Evolutionary conservation across 129 eudicot genomes (phyloP).

Genomic region (Mikania micrantha): DNA sequence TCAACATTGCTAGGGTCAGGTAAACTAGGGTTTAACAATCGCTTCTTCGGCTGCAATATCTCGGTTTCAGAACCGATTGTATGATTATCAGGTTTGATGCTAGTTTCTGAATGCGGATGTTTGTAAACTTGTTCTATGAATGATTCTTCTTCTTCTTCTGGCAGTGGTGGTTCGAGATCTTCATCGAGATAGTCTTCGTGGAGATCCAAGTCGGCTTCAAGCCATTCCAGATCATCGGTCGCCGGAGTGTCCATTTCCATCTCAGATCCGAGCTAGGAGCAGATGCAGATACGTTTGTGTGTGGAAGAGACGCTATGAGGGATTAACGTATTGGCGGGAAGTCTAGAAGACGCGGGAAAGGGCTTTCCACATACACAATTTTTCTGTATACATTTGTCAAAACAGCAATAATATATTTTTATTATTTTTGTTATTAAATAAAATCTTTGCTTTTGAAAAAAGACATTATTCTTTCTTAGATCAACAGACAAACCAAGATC

Average conservation of each 20-base stretch:
- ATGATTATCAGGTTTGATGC: conserved; percentile 19
- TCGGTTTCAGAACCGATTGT: conserved; percentile 1
- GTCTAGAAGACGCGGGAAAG: conserved; percentile 11
- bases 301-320: background rate
- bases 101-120: conserved; percentile 12
- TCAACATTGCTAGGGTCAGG: background rate
- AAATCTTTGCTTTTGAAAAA: too few species aligned
- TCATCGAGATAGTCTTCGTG: conserved; percentile 43
- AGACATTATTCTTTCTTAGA: too few species aligned
- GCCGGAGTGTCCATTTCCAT: conserved; percentile 48
- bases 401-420: too few species aligned
- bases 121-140: conserved; percentile 7
- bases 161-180: conserved; percentile 31
- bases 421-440: too few species aligned
- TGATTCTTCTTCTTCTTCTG: background rate
- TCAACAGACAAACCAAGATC: too few species aligned
- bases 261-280: background rate
- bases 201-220: conserved; percentile 54
- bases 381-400: too few species aligned
- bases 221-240: conserved; percentile 61
- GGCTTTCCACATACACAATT: too few species aligned
- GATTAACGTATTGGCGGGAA: conserved; percentile 32
- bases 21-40: conserved; percentile 19
- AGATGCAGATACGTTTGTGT: conserved; percentile 5
- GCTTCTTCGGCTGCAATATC: conserved; percentile 33